These are phyloP conservation scores for Emericellopsis cladophorae DNA, from an alignment of 2,329 filamentous ascomycete species.

Conservation along the genomic window DNA sequence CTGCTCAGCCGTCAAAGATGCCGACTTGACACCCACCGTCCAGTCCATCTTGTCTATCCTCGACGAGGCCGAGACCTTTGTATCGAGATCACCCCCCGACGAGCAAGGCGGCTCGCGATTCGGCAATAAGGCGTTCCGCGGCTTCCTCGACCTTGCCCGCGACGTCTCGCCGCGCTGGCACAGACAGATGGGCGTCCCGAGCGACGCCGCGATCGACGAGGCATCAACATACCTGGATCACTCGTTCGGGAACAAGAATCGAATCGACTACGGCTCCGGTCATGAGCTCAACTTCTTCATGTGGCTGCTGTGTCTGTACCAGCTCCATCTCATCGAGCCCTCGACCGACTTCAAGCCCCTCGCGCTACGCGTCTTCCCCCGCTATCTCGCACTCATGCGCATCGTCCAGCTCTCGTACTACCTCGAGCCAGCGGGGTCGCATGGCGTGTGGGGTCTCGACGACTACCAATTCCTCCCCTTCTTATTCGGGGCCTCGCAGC, in stretches of 20 bases:
- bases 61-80: constrained; percentile 52
- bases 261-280: constrained; percentile 94
- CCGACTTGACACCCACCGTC: constrained; percentile 48
- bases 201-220: constrained; percentile 49
- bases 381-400: constrained; percentile 81
- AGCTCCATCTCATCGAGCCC: constrained; percentile 48
- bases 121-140: constrained; percentile 83
- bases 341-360: constrained; percentile 58
- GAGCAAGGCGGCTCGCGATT: constrained; percentile 85
- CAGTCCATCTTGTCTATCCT: constrained; percentile 57
- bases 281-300: constrained; percentile 96
- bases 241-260: constrained; percentile 71
- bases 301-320: constrained; percentile 90
- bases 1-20: constrained; percentile 44
- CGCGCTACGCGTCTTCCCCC: constrained; percentile 65
- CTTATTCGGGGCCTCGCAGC: constrained; percentile 83
- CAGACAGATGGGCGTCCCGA: constrained; percentile 37
- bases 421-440: constrained; percentile 89
- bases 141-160: constrained; percentile 60
- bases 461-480: constrained; percentile 97
- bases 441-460: constrained; percentile 95
- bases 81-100: constrained; percentile 61
- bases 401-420: constrained; percentile 86
- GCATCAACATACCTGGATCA: constrained; percentile 68
- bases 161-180: constrained; percentile 51